A percentile compares a stretch with the other conserved stretches of the same genome.
Conservation (phyloP, 2,329 filamentous ascomycete species). For the Aspergillus luchuensis region DNA sequence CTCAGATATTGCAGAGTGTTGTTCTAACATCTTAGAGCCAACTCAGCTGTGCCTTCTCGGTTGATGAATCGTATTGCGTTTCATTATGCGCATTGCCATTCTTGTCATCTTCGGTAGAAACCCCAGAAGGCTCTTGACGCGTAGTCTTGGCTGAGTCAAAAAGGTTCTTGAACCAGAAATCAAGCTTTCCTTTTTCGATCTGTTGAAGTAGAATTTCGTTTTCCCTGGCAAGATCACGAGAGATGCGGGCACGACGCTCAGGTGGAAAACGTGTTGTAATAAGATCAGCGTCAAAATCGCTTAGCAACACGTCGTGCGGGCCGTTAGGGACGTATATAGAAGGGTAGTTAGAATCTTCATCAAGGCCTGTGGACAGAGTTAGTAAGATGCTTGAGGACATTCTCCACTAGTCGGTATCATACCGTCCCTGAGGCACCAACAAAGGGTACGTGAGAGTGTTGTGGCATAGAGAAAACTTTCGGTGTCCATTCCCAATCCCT, state of each 20-base stretch:
- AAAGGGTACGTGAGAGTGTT: slow-evolving; percentile 67
- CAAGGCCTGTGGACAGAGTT: slow-evolving; percentile 20
- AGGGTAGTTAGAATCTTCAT: slow-evolving; percentile 17
- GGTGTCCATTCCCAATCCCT: slow-evolving; percentile 71
- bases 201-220: slow-evolving; percentile 66
- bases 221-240: slow-evolving; percentile 72
- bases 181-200: slow-evolving; percentile 68
- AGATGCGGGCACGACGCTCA: slow-evolving; percentile 66
- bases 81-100: not conserved
- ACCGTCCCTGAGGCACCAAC: slow-evolving; percentile 60
- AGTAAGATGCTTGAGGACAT: not conserved
- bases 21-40: slow-evolving; percentile 17
- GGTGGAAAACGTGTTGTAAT: slow-evolving; percentile 57
- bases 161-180: slow-evolving; percentile 63
- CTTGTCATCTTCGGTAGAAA: not conserved
- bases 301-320: slow-evolving; percentile 33
- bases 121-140: not conserved
- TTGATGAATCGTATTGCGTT: not conserved
- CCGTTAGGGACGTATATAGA: slow-evolving; percentile 29
- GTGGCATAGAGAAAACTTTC: slow-evolving; percentile 65
- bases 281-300: slow-evolving; percentile 51
- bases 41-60: slow-evolving; percentile 17
- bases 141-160: slow-evolving; percentile 23
- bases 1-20: not conserved
- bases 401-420: not conserved